Evolutionary conservation across 2,329 filamentous ascomycete genomes (phyloP), one percentile per base, ranked within the genome.

Genomic region (Diaporthe capsici): DNA sequence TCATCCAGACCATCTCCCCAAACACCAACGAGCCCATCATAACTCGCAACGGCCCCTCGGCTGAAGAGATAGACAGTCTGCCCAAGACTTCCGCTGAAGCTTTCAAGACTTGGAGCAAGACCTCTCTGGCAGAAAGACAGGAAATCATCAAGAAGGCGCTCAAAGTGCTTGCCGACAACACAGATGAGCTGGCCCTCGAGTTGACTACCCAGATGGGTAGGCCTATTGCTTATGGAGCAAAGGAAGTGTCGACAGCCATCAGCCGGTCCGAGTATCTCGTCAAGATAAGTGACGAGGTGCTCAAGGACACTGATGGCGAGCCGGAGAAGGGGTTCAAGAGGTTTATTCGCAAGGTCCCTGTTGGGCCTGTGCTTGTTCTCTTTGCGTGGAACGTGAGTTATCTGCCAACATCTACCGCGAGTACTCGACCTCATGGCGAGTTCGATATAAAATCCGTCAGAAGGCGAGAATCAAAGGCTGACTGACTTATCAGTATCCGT

Each of bases 191-290:
- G 47, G 95, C 94, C 8, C 90, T 91, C 79, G 96, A 98, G 83
- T 87, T 98, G 76, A 98, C 96, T 0, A 93, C 95, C 83, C 96
- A 98, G 87, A 98, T 98, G 96, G 96, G 96, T 57, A 90, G 96
- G 28, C 96, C 96, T 47, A 98, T 98, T 81, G 90, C 94, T 51
- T 98, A 96, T 84, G 94, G 94, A 0, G 92, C 90, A 63, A 95
- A 92, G 79, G 96, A 98, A 86, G 90, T 98, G 79, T 86, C 91
- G 42, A 98, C 96, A 22, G 96, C 96, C 10, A 90, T 97, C 78
- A 94, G 94, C 86, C 91, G 96, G 78, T 94, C 93, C 78, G 92
- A 98, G 82, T 98, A 98, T 82, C 87, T 98, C 75, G 89, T 97
- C 80, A 95, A 94, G 83, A 93, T 98, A 78, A 95, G 94, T 80